phyloP scores from a whole-genome alignment of 805 yeast genomes.

The Metschnikowia sp. region DNA sequence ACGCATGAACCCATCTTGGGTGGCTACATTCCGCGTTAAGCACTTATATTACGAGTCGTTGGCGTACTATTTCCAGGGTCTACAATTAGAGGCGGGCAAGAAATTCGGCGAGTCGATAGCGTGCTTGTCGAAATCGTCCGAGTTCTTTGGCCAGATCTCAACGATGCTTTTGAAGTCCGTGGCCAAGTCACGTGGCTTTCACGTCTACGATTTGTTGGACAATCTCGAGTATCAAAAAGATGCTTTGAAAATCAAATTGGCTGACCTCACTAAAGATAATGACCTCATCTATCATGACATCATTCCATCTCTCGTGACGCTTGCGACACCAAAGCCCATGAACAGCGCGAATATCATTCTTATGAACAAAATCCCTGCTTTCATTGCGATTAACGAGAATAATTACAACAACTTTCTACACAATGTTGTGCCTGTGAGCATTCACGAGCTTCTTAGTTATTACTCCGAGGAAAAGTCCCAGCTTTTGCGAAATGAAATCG shows the following conservation, averaged over 20 bases:
- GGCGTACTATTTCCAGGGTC: constrained; percentile 57
- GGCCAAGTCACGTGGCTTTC: constrained; percentile 20
- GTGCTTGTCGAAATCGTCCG: constrained; percentile 49
- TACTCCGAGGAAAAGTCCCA: constrained; percentile 89
- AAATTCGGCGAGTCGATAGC: constrained; percentile 80
- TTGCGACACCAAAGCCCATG: constrained; percentile 65
- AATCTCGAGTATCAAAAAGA: constrained; percentile 41
- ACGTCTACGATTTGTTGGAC: constrained; percentile 37
- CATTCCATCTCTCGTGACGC: constrained; percentile 57
- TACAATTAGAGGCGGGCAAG: constrained; percentile 48
- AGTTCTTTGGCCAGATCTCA: constrained; percentile 27
- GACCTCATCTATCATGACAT: constrained; percentile 83
- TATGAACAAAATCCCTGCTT: constrained; percentile 45
- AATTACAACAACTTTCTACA: constrained; percentile 57
- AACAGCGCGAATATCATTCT: constrained; percentile 64
- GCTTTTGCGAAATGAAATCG: constrained; percentile 68
- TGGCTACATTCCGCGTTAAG: constrained; percentile 49
- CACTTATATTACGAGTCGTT: constrained; percentile 53
- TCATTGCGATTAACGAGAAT: constrained; percentile 36
- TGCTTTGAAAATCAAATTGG: constrained; percentile 34
- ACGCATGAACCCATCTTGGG: constrained; percentile 46
- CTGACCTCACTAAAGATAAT: constrained; percentile 69
- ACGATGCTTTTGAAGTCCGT: not conserved
- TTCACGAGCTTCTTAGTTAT: constrained; percentile 81
- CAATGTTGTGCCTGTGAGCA: constrained; percentile 78